Percentiles rank a stretch among this genome's conserved stretches.
These are phyloP conservation scores for Panellus pusillus DNA, from an alignment of 768 basidiomycete species.

Conservation along the genomic window DNA sequence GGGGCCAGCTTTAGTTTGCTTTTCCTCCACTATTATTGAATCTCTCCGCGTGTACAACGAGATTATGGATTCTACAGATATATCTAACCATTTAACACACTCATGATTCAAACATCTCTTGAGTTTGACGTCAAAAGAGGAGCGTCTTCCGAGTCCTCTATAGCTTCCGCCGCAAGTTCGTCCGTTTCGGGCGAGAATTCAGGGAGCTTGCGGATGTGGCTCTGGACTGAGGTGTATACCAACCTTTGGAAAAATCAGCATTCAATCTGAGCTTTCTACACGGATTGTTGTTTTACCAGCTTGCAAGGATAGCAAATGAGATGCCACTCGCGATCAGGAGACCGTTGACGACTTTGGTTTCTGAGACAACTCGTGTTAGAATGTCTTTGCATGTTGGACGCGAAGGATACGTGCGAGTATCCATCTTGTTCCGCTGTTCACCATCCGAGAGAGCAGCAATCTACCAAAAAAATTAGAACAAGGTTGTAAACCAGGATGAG, in stretches of 20 bases:
- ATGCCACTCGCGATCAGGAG: slow-evolving; percentile 61
- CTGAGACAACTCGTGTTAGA: slow-evolving; percentile 31
- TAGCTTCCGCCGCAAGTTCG: slow-evolving; percentile 56
- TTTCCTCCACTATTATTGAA: slow-evolving; percentile 89
- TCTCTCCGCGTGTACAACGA: not conserved
- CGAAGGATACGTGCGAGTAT: slow-evolving; percentile 51
- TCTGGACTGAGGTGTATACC: slow-evolving; percentile 64
- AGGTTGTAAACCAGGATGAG: too few relatives aligned
- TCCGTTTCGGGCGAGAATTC: slow-evolving; percentile 49
- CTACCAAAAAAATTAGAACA: too few relatives aligned
- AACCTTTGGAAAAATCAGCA: slow-evolving; percentile 42
- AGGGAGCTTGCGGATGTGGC: slow-evolving; percentile 56
- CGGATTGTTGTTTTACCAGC: slow-evolving; percentile 52
- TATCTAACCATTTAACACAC: too few relatives aligned
- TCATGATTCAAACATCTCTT: not conserved
- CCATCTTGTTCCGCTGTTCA: slow-evolving; percentile 72
- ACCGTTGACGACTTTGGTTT: slow-evolving; percentile 65
- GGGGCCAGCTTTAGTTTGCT: slow-evolving; percentile 89
- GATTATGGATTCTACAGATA: too few relatives aligned
- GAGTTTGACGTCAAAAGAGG: slow-evolving; percentile 47
- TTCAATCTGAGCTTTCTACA: slow-evolving; percentile 7
- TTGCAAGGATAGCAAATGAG: slow-evolving; percentile 54
- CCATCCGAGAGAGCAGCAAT: slow-evolving; percentile 71
- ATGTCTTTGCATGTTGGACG: not conserved
- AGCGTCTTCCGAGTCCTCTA: slow-evolving; percentile 59